phyloP scores from a whole-genome alignment of 805 yeast genomes.

The Saturnispora dispora region DNA sequence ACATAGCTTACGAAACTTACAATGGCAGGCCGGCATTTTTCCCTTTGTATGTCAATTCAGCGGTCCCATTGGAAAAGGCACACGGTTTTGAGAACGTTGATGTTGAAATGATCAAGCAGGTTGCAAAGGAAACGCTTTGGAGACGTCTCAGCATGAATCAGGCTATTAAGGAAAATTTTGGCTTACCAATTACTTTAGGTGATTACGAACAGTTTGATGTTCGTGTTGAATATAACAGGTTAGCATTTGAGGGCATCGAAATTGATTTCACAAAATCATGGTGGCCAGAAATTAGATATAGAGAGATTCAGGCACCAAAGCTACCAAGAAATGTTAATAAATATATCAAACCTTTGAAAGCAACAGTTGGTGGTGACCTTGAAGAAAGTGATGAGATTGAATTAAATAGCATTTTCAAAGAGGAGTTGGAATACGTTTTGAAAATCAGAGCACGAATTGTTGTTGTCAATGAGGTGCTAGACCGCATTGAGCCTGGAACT shows the following conservation, averaged over 20 bases:
- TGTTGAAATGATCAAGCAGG: constrained; percentile 21
- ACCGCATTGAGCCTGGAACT: constrained; percentile 18
- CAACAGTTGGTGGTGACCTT: constrained; percentile 17
- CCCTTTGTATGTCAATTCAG: constrained; percentile 25
- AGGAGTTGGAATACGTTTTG: constrained; percentile 25
- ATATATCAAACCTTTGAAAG: constrained; percentile 26
- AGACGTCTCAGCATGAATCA: constrained; percentile 26
- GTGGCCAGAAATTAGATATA: constrained; percentile 20
- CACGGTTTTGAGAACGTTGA: constrained; percentile 23
- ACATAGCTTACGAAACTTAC: constrained; percentile 23
- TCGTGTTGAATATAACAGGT: constrained; percentile 22
- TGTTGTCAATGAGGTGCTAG: constrained; percentile 16
- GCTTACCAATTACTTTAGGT: constrained; percentile 26
- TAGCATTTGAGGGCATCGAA: constrained; percentile 26
- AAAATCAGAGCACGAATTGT: constrained; percentile 24
- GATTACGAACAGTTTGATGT: constrained; percentile 24
- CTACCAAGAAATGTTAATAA: constrained; percentile 23
- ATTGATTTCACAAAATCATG: constrained; percentile 25
- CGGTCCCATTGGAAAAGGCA: constrained; percentile 21
- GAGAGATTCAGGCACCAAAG: constrained; percentile 19
- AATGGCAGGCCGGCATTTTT: constrained; percentile 25
- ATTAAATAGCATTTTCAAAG: constrained; percentile 18
- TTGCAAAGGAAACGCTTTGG: constrained; percentile 20
- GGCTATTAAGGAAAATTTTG: constrained; percentile 22
- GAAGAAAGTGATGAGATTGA: constrained; percentile 17